Evolutionary conservation across 805 yeast genomes (phyloP).

Genomic region (Wickerhamomyces sydowiorum): DNA sequence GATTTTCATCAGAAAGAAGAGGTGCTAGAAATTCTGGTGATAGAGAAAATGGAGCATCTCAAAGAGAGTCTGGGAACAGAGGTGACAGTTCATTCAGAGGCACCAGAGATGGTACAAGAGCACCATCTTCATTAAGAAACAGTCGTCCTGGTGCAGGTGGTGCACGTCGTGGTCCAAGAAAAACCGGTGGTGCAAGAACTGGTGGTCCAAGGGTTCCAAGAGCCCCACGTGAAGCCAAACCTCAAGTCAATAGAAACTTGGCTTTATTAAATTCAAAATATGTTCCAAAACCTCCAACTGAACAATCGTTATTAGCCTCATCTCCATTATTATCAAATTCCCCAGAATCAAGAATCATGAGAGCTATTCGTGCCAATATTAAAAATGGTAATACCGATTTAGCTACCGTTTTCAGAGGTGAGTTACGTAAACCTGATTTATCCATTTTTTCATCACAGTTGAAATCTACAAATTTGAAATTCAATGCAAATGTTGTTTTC

Average conservation of each 20-base stretch:
- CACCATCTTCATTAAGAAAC: no score
- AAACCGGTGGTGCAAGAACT: neutral
- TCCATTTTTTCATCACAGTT: conserved; percentile 1
- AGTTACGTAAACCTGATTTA: neutral
- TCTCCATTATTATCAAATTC: neutral
- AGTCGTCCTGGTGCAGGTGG: neutral
- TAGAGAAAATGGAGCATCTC: neutral
- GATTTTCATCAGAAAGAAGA: neutral
- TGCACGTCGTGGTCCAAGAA: neutral
- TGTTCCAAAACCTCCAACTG: neutral
- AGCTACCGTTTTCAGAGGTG: conserved; percentile 14
- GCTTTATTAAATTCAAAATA: neutral
- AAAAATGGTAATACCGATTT: conserved; percentile 11
- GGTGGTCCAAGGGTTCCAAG: neutral
- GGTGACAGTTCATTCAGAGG: no score
- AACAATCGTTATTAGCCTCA: neutral
- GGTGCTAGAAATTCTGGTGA: neutral
- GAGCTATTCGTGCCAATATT: conserved; percentile 6
- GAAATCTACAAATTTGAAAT: conserved; percentile 13
- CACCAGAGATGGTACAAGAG: neutral
- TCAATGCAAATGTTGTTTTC: conserved; percentile 21
- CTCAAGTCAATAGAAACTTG: neutral
- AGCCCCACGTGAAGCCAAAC: neutral
- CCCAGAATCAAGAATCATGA: conserved; percentile 10
- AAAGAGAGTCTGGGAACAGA: no score